A percentile compares a stretch with the other conserved stretches of the same genome.
Conservation (phyloP, 2,329 filamentous ascomycete species). For the Myriosclerotinia curreyana region DNA sequence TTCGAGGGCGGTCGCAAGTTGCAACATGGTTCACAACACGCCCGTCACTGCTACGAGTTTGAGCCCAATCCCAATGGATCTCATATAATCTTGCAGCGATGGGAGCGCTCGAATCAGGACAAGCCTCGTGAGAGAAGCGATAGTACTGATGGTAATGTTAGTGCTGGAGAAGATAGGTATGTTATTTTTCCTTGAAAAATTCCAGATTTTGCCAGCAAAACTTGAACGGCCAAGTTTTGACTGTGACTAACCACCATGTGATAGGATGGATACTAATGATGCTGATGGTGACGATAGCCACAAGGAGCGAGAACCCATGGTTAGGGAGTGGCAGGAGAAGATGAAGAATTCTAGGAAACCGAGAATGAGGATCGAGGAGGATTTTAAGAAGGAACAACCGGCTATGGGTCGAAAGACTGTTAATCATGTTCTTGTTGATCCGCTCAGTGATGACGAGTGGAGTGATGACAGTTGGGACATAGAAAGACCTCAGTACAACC, state of each 20-base stretch:
- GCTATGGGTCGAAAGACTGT: background rate
- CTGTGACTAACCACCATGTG: background rate
- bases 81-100: background rate
- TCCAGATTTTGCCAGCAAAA: background rate
- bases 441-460: background rate
- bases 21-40: background rate
- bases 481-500: background rate
- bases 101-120: background rate
- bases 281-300: background rate
- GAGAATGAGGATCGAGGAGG: background rate
- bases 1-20: constrained; percentile 1
- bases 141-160: background rate
- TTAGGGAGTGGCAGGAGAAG: background rate
- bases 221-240: background rate
- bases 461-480: background rate
- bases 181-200: background rate
- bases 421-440: background rate
- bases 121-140: background rate
- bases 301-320: background rate
- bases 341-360: background rate
- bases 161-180: constrained; percentile 2
- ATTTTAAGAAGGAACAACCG: background rate
- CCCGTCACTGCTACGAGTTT: background rate
- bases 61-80: background rate
- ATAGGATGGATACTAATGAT: background rate